Evolutionary conservation across 768 basidiomycete species (phyloP), one percentile per base, ranked within the genome.

Genomic region (Russula virescens): DNA sequence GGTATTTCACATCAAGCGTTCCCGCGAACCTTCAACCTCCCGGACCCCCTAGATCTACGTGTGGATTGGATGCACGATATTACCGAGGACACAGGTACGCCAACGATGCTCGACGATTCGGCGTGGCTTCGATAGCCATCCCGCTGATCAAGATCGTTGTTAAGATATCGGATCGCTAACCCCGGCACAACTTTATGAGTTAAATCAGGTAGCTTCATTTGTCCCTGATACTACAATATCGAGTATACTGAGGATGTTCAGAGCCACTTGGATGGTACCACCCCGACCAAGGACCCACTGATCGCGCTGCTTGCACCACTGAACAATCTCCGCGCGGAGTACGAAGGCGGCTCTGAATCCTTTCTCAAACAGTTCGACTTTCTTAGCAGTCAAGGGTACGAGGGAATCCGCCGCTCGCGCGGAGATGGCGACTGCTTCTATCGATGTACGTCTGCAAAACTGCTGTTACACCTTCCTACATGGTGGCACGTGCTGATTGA

Each of bases 401-500:
- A 76, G 38, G 77, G 75, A 13, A 78, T 96, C 47, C 80, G 91
- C 69, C 78, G 91, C 58, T 83, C 88, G 0, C 81, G 86, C 74
- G 93, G 94, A 75, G 83, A 84, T 69, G 83, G 94, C 0, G 90
- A 91, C 72, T 96, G 94, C 71, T 96, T 95, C 73, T 97, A 95
- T 73, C 80, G 94, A 80, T 87, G 91, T 91, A 71, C 79, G 75
- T 71, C 60, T 43, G 23, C 26, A 18, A 25, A 5, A 25, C n/a
- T 48, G 11, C 26, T 42, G 8, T 19, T 19, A 26, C 51, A 16
- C 18, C 3, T 43, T 4, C 42, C 46, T 65, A 42, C 51, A 23
- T 53, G 25, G 23, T 47, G 34, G n/a, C 57, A n/a, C 14, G 16
- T 68, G 61, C 67, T 55, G 58, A 68, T 64, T 3, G 8, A 35